phyloP scores from a whole-genome alignment of 1,284 basidiomycete species.

The Trichosporon asahii region DNA sequence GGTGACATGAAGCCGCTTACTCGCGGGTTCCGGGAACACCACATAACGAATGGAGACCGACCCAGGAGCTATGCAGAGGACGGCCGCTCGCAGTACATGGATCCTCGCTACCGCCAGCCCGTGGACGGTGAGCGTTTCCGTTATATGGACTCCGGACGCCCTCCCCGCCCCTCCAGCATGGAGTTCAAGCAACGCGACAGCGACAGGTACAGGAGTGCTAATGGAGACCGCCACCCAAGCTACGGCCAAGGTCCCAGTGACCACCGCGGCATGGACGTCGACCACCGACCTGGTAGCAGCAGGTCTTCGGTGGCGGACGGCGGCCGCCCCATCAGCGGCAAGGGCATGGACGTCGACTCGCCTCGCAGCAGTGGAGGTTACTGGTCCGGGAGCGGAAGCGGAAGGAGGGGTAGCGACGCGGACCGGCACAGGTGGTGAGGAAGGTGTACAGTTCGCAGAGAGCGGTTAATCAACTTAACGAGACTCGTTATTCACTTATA shows the following conservation, averaged over 20 bases:
- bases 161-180: neutral
- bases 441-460: neutral
- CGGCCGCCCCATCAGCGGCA: neutral
- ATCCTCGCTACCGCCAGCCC: neutral
- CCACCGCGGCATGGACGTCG: neutral
- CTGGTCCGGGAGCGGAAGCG: neutral
- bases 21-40: neutral
- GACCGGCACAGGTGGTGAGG: neutral
- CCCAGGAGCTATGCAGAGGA: neutral
- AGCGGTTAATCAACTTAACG: constrained; percentile 3
- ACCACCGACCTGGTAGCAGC: neutral
- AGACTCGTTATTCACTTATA: neutral
- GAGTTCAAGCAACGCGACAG: neutral
- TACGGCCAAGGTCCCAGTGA: neutral
- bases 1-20: neutral
- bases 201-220: neutral
- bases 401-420: neutral
- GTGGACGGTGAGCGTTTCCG: neutral
- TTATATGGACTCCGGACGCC: neutral
- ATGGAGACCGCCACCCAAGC: neutral
- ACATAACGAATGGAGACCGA: neutral
- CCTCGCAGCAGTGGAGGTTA: neutral
- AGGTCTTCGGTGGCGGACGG: neutral
- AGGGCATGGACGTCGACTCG: neutral
- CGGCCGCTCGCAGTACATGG: neutral